Percentiles rank a stretch among this genome's conserved stretches.
Conservation (phyloP, 2,329 filamentous ascomycete species). For the Arthroderma sp. region DNA sequence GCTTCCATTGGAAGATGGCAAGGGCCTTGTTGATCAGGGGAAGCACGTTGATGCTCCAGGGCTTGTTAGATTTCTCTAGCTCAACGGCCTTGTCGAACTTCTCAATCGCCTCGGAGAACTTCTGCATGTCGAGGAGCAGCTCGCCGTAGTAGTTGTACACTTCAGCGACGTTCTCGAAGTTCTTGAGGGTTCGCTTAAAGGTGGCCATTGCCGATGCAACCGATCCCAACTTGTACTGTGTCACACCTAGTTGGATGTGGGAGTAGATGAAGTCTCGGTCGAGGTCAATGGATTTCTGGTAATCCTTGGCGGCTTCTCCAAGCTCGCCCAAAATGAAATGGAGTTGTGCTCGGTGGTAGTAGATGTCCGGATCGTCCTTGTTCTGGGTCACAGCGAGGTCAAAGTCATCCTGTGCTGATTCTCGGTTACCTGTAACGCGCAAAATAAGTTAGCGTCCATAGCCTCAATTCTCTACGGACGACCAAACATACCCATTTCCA, state of each 20-base stretch:
- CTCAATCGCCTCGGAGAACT: slow-evolving; percentile 88
- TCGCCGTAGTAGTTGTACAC: slow-evolving; percentile 99
- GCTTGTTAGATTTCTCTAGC: slow-evolving; percentile 91
- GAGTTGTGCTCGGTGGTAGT: slow-evolving; percentile 95
- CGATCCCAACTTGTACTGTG: slow-evolving; percentile 99
- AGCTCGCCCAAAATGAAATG: slow-evolving; percentile 97
- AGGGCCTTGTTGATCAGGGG: slow-evolving; percentile 98
- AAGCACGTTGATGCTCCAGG: slow-evolving; percentile 91
- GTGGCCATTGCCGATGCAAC: slow-evolving; percentile 97
- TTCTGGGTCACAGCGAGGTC: slow-evolving; percentile 74
- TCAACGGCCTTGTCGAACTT: slow-evolving; percentile 98
- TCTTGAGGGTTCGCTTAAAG: slow-evolving; percentile 95
- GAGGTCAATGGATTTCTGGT: slow-evolving; percentile 97
- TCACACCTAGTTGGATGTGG: slow-evolving; percentile 97
- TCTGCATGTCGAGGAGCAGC: slow-evolving; percentile 88
- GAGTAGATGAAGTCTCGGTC: slow-evolving; percentile 97
- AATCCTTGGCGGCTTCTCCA: slow-evolving; percentile 87
- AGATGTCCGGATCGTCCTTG: slow-evolving; percentile 85
- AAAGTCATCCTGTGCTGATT: slow-evolving; percentile 81
- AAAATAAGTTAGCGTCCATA: slow-evolving; percentile 13
- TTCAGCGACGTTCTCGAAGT: slow-evolving; percentile 90
- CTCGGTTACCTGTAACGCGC: slow-evolving; percentile 54
- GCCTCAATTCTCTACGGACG: neutral
- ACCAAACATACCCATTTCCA: slow-evolving; percentile 62
- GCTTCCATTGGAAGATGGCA: slow-evolving; percentile 95